Conservation (phyloP, 768 basidiomycete genomes). For the Ephemerocybe angulata region DNA sequence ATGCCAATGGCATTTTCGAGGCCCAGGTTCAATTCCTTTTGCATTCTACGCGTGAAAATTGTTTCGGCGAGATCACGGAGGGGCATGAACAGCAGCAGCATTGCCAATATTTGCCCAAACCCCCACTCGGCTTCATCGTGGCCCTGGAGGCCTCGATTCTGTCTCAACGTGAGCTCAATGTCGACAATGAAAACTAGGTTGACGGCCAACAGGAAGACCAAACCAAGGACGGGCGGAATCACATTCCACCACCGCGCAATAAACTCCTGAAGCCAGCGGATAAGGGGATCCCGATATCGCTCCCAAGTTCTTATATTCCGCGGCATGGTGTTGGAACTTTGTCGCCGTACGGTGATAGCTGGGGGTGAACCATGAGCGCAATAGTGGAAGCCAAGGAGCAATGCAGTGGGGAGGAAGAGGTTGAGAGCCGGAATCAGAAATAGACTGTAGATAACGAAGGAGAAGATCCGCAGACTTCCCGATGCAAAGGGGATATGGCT, state of each 20-base stretch:
- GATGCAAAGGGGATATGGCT: not conserved
- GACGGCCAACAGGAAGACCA: constrained; percentile 11
- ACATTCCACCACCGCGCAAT: not conserved
- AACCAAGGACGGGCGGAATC: not conserved
- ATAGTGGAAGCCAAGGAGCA: not conserved
- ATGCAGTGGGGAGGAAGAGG: not conserved
- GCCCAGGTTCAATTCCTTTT: no score
- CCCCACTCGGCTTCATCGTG: not conserved
- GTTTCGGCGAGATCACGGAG: not conserved
- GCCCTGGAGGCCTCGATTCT: not conserved
- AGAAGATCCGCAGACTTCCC: not conserved
- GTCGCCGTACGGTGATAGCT: no score
- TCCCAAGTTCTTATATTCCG: no score
- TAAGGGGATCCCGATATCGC: not conserved
- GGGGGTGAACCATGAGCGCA: not conserved
- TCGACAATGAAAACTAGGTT: constrained; percentile 17
- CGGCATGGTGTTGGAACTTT: no score
- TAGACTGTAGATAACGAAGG: not conserved
- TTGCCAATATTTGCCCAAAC: not conserved
- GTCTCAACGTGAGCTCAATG: constrained; percentile 15
- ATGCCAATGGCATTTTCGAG: no score
- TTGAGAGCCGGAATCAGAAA: constrained; percentile 1
- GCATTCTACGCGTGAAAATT: not conserved
- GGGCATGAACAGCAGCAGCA: not conserved
- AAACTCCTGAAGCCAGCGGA: not conserved